These are phyloP conservation scores for Exophiala calicioides DNA, from an alignment of 2,329 filamentous ascomycete genomes.

Conservation along the genomic window DNA sequence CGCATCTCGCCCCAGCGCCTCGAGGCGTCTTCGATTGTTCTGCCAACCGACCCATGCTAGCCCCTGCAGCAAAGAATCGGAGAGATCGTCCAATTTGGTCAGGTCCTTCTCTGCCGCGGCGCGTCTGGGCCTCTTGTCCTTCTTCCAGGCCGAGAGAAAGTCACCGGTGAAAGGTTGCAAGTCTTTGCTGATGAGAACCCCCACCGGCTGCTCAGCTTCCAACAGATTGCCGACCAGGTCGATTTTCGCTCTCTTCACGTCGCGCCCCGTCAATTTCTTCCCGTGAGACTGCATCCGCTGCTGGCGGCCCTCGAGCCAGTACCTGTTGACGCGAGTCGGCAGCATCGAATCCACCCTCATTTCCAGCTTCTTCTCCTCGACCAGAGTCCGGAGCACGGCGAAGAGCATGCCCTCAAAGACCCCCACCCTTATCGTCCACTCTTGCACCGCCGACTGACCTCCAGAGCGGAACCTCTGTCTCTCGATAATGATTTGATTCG, in stretches of 20 bases:
- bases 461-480: constrained; percentile 65
- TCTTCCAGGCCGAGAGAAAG: constrained; percentile 18
- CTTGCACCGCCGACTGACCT: constrained; percentile 65
- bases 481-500: constrained; percentile 71
- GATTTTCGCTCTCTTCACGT: constrained; percentile 60
- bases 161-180: constrained; percentile 10
- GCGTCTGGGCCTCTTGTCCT: constrained; percentile 6
- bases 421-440: constrained; percentile 83
- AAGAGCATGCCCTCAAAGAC: constrained; percentile 81
- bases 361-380: constrained; percentile 45
- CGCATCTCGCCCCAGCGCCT: constrained; percentile 17
- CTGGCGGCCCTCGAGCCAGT: constrained; percentile 48
- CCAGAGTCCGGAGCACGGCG: constrained; percentile 63
- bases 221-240: constrained; percentile 35
- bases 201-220: not conserved
- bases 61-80: constrained; percentile 76
- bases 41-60: constrained; percentile 78
- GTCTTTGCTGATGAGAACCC: constrained; percentile 9
- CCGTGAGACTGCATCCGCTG: constrained; percentile 22
- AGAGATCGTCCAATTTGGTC: constrained; percentile 78
- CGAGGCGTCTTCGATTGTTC: constrained; percentile 24
- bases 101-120: constrained; percentile 6
- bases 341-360: constrained; percentile 53
- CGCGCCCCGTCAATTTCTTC: constrained; percentile 27
- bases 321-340: constrained; percentile 58